These are phyloP conservation scores for Globisporangium middletonii DNA, from an alignment of 352 stramenopile species.

Conservation along the genomic window DNA sequence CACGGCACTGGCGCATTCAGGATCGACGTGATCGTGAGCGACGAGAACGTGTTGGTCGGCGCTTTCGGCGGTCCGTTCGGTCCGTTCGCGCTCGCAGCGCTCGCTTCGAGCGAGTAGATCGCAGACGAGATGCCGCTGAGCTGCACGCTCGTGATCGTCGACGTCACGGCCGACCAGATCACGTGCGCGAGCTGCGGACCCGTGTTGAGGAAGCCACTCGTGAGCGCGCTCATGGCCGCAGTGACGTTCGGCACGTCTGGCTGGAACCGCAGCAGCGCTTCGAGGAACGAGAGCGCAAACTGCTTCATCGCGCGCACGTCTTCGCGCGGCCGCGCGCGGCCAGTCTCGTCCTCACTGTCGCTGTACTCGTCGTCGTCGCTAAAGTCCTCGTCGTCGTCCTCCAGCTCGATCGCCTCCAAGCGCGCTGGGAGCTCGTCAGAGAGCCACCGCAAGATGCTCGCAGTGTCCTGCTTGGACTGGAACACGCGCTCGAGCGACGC, in stretches of 20 bases:
- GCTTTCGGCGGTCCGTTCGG: neutral
- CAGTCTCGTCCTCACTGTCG: constrained; percentile 22
- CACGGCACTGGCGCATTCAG: constrained; percentile 44
- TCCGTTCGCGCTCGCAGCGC: constrained; percentile 11
- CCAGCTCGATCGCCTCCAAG: constrained; percentile 27
- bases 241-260: constrained; percentile 47
- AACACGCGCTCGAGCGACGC: constrained; percentile 72
- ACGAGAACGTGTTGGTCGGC: constrained; percentile 43
- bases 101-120: constrained; percentile 43
- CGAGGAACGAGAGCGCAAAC: constrained; percentile 63
- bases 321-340: constrained; percentile 18
- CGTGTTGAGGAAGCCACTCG: constrained; percentile 66
- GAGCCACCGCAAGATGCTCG: constrained; percentile 57
- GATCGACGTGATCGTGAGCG: constrained; percentile 60
- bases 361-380: constrained; percentile 17
- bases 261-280: constrained; percentile 63
- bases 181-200: constrained; percentile 66
- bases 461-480: constrained; percentile 65
- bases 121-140: constrained; percentile 66
- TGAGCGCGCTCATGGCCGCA: constrained; percentile 48
- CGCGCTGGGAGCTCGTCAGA: constrained; percentile 38
- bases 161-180: constrained; percentile 68
- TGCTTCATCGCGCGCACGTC: constrained; percentile 70
- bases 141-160: constrained; percentile 57
- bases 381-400: constrained; percentile 24